Conservation (phyloP, 2,329 filamentous ascomycete genomes). For the Thielaviopsis ethacetica region DNA sequence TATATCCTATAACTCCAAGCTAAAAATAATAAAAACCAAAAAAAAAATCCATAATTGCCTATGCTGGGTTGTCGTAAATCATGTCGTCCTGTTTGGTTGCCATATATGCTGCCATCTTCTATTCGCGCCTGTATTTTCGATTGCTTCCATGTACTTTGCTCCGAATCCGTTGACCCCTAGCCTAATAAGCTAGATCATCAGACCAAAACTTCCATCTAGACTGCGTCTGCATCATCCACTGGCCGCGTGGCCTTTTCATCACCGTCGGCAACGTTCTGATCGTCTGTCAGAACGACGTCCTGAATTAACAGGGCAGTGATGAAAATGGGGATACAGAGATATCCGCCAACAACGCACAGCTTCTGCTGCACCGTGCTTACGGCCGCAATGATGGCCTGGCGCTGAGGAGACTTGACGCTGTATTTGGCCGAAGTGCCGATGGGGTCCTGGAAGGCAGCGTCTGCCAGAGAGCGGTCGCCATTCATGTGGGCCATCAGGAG, state of each 20-base stretch:
- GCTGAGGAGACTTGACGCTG: slow-evolving; percentile 27
- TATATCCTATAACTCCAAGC: too few relatives aligned
- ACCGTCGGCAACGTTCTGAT: slow-evolving; percentile 26
- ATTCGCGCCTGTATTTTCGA: too few relatives aligned
- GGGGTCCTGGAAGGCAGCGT: slow-evolving; percentile 20
- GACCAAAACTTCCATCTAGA: too few relatives aligned
- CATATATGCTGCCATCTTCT: too few relatives aligned
- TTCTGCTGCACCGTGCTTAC: slow-evolving; percentile 29
- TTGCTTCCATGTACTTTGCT: too few relatives aligned
- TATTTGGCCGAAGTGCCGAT: slow-evolving; percentile 20
- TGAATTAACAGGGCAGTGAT: slow-evolving; percentile 24
- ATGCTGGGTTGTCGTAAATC: too few relatives aligned
- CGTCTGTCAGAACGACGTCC: slow-evolving; percentile 28
- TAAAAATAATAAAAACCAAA: too few relatives aligned
- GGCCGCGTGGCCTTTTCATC: background rate
- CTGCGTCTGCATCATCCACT: too few relatives aligned
- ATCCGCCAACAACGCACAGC: slow-evolving; percentile 30
- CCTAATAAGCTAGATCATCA: too few relatives aligned
- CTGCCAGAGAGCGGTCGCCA: slow-evolving; percentile 22
- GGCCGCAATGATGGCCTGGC: slow-evolving; percentile 32
- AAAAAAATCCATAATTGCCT: too few relatives aligned
- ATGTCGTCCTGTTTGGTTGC: too few relatives aligned
- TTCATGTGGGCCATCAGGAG: slow-evolving; percentile 24
- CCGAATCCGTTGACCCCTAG: too few relatives aligned
- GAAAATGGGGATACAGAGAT: slow-evolving; percentile 30